Evolutionary conservation across 257 asterid species (phyloP), one percentile per base, ranked within the genome.

Genomic region (Euphrasia confusa): DNA sequence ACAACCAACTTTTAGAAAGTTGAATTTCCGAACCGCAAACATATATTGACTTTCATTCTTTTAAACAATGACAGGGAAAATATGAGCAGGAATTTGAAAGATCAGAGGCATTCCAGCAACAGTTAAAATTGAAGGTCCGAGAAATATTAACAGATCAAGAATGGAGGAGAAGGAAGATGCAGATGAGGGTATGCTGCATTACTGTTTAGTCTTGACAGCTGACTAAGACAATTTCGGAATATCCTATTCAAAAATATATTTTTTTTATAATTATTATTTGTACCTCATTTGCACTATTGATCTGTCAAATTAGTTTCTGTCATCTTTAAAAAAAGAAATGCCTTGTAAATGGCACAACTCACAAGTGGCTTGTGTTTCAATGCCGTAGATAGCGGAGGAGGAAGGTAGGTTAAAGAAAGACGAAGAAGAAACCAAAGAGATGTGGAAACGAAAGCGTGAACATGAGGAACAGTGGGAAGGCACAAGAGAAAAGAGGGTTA

Each of bases 401-500:
- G 99, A 89, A 79, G 97, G 99, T 69, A 83, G 99, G 72, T 80
- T 89, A 74, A 93, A 89, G 91, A 93, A 93, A 82, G 99, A 89
- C 27, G 97, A 93, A 78, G 99, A 83, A 77, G 99, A 93, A 77
- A 83, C 96, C 65, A 93, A 93, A 76, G 99, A 93, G 82, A 70
- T 82, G 95, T 89, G 96, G 97, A 93, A 93, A 71, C 85, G 96
- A 63, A 93, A 93, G 80, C 96, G 99, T 58, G 96, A 93, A 74
- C 97, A 93, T 9, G 99, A 93, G 79, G 97, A 93, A 84, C 97
- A 89, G 77, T 93, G 97, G 99, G 99, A 93, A 81, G 99, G 99
- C 76, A 93, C 99, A 18, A 79, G 99, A 71, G 99, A 93, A 77
- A 54, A 87, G 39, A 80, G 99, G 88, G 99, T 93, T 67, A 74